These are phyloP conservation scores for Tolypocladium tropicale DNA, from an alignment of 2,329 filamentous ascomycete genomes.

Conservation along the genomic window DNA sequence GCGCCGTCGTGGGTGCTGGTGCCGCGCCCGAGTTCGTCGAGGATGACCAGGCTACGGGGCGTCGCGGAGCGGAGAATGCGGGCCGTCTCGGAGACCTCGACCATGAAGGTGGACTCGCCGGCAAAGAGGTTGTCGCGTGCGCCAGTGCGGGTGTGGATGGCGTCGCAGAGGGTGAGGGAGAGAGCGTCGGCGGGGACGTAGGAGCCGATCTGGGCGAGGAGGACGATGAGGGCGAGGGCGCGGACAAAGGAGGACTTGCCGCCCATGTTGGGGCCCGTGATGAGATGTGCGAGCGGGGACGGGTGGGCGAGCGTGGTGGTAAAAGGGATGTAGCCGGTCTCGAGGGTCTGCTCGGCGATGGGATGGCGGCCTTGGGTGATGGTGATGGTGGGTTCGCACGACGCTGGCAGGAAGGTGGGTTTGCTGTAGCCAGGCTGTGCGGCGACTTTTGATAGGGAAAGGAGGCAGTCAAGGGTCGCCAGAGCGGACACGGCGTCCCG, in stretches of 20 bases:
- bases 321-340: conserved; percentile 87
- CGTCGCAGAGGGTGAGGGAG: conserved; percentile 72
- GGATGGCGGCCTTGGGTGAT: conserved; percentile 66
- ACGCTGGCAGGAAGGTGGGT: conserved; percentile 54
- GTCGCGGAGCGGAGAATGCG: conserved; percentile 86
- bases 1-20: conserved; percentile 94
- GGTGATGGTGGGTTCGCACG: conserved; percentile 55
- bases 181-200: conserved; percentile 78
- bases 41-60: conserved; percentile 72
- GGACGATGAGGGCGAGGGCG: conserved; percentile 78
- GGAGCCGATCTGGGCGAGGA: conserved; percentile 90
- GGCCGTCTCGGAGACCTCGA: conserved; percentile 86
- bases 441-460: conserved; percentile 78
- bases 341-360: conserved; percentile 86
- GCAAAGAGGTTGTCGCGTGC: conserved; percentile 94
- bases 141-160: conserved; percentile 91
- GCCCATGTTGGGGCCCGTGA: conserved; percentile 98
- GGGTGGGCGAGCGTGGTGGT: conserved; percentile 61
- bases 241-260: conserved; percentile 98
- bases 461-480: conserved; percentile 78
- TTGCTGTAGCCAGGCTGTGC: conserved; percentile 79
- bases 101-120: conserved; percentile 95
- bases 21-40: conserved; percentile 89
- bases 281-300: conserved; percentile 62
- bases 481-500: conserved; percentile 82